These are phyloP conservation scores for Suillus luteus DNA, from an alignment of 768 basidiomycete species.

Conservation along the genomic window DNA sequence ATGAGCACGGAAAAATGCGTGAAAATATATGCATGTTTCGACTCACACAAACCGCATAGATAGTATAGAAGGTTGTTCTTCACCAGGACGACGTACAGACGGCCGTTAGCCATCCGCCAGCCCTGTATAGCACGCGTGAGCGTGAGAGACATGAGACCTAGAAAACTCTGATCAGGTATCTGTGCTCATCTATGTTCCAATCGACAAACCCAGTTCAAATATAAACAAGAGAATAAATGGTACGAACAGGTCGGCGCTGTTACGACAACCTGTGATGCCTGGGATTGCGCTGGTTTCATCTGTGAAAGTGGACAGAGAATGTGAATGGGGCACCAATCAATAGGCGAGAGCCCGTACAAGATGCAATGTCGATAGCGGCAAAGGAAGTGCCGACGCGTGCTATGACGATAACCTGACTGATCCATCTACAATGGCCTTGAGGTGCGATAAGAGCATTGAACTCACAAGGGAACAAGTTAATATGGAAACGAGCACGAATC, in stretches of 20 bases:
- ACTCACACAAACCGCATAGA: constrained; percentile 1
- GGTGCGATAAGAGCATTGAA: not conserved
- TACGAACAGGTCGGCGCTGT: constrained; percentile 1
- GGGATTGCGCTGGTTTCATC: not conserved
- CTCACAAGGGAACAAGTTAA: not conserved
- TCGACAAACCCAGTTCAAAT: not conserved
- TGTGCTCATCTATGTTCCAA: not conserved
- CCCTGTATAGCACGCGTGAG: constrained; percentile 1
- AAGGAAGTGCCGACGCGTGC: not conserved
- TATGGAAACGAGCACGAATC: too few species aligned
- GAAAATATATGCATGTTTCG: not conserved
- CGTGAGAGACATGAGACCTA: not conserved
- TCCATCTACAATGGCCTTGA: not conserved
- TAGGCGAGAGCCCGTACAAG: not conserved
- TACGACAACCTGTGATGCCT: not conserved
- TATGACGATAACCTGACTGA: not conserved
- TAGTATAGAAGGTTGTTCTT: constrained; percentile 1
- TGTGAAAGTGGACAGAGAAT: not conserved
- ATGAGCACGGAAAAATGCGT: not conserved
- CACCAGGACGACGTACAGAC: not conserved
- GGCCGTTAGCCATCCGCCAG: not conserved
- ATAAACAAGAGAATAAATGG: not conserved
- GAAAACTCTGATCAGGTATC: not conserved
- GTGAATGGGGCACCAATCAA: not conserved
- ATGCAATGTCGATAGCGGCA: too few species aligned